Evolutionary conservation across 192 early-diverging fungal genomes (phyloP), one percentile per base, ranked within the genome.

Genomic region (Backusella tarrabulga): DNA sequence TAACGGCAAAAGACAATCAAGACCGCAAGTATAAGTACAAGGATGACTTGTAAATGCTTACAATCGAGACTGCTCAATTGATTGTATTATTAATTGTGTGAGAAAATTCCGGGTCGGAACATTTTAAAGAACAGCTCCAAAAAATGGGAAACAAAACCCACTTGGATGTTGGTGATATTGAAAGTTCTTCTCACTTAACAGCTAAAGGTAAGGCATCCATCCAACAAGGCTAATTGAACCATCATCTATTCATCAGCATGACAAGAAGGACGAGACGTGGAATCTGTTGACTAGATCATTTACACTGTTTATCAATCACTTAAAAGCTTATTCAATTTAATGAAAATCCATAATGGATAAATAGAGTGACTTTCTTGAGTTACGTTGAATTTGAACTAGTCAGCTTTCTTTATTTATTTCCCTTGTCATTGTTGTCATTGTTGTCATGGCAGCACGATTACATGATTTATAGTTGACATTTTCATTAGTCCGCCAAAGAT

Each of bases 201-300:
- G 56, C 69, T 68, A 77, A 70, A 71, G 69, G 76, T 77, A 77
- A 40, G 38, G 76, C 76, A 77, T 77, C 68, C 76, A 71, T 71
- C 56, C 70, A 71, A 63, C 11, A 63, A 63, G 11, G 56, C 26
- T 63, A 63, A 63, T 29, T 29, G 21, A 63, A 63, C 23, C 23
- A 63, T 26, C 56, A 63, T 14, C 26, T 63, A 29, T 63, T 50
- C 12, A 63, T 63, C 56, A 63, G 11, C 9, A 29, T 63, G 26
- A 26, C 56, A 26, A 19, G 23, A 60, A 26, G 8, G 26, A 29
- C 56, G 56, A 26, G 3, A 63, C 4, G 26, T 14, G 23, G 56
- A 63, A 50, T 12, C 12, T 2, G 14, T 63, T 63, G 56, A 63
- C 23, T 26, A 63, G 8, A 63, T 23, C 56, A 26, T 63, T 21